These are phyloP conservation scores for Zymoseptoria brevis DNA, from an alignment of 2,329 filamentous ascomycete species.

Conservation along the genomic window DNA sequence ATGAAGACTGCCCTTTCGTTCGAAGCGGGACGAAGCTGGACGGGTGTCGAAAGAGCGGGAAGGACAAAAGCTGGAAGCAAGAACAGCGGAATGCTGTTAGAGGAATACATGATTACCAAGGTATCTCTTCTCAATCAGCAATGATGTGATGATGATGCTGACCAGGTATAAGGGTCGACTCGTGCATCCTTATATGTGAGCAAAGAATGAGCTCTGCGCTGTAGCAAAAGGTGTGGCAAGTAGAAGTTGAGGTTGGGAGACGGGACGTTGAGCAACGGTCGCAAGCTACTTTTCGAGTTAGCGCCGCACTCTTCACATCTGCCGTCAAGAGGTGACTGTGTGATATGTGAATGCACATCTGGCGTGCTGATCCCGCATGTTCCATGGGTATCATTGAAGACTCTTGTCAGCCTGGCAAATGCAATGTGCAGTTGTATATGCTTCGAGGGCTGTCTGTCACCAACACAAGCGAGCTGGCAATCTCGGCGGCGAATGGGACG, in stretches of 20 bases:
- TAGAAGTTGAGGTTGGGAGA: not conserved
- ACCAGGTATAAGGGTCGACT: not conserved
- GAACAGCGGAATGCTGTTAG: conserved; percentile 2
- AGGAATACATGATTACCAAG: conserved; percentile 8
- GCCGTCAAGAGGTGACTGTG: not conserved
- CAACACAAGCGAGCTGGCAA: not conserved
- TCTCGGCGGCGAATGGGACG: not conserved
- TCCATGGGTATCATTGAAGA: not conserved
- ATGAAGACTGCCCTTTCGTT: conserved; percentile 7
- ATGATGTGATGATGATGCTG: conserved; percentile 2
- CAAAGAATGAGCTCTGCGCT: not conserved
- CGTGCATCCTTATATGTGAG: not conserved
- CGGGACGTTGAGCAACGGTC: not conserved
- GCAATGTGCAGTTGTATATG: not conserved
- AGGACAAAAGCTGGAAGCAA: not conserved
- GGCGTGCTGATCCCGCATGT: not conserved
- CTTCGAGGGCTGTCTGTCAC: not conserved
- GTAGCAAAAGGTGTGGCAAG: not conserved
- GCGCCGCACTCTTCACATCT: not conserved
- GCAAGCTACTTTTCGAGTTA: not conserved
- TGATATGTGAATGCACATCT: not conserved
- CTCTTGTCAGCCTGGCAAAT: not conserved
- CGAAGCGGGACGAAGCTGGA: not conserved
- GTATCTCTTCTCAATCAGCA: not conserved
- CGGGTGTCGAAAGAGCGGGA: conserved; percentile 1